Evolutionary conservation across 75 land plant genomes (phyloP).

Genomic region (Gnetum montanum): DNA sequence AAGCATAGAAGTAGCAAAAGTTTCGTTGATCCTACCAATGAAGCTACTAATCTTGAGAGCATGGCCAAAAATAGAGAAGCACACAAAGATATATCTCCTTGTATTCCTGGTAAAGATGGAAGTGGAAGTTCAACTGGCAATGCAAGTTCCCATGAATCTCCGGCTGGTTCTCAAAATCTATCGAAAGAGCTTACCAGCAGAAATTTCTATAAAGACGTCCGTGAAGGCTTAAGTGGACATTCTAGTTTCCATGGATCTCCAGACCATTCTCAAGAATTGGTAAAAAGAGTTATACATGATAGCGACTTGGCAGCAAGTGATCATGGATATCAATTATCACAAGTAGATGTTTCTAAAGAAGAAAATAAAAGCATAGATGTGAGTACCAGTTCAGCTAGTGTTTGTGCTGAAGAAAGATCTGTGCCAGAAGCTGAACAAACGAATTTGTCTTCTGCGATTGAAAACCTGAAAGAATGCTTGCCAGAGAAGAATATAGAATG

Average conservation of each 20-base stretch:
- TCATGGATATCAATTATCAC: slow-evolving; percentile 1
- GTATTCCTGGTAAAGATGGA: too few species aligned
- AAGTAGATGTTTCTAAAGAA: not conserved
- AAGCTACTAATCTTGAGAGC: slow-evolving; percentile 13
- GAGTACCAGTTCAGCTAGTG: too few species aligned
- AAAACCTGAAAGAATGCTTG: too few species aligned
- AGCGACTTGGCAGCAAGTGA: not conserved
- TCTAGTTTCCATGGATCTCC: not conserved
- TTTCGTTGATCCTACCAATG: not conserved
- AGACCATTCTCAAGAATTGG: not conserved
- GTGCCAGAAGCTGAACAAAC: too few species aligned
- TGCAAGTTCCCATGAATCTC: too few species aligned
- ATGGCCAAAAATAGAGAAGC: slow-evolving; percentile 37
- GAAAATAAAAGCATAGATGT: too few species aligned
- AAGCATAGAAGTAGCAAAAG: slow-evolving; percentile 13
- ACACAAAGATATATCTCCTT: slow-evolving; percentile 29
- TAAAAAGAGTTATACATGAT: not conserved
- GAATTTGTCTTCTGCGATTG: too few species aligned
- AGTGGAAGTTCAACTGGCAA: too few species aligned
- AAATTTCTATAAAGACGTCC: not conserved
- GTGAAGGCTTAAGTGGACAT: not conserved
- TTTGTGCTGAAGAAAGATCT: too few species aligned
- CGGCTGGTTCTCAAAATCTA: slow-evolving; percentile 17
- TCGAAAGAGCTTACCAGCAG: slow-evolving; percentile 24
- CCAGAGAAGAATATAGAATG: too few species aligned